A percentile compares a stretch with the other conserved stretches of the same genome.
Evolutionary conservation across 2,329 filamentous ascomycete species (phyloP).

Genomic region (Penicillium frequentans): DNA sequence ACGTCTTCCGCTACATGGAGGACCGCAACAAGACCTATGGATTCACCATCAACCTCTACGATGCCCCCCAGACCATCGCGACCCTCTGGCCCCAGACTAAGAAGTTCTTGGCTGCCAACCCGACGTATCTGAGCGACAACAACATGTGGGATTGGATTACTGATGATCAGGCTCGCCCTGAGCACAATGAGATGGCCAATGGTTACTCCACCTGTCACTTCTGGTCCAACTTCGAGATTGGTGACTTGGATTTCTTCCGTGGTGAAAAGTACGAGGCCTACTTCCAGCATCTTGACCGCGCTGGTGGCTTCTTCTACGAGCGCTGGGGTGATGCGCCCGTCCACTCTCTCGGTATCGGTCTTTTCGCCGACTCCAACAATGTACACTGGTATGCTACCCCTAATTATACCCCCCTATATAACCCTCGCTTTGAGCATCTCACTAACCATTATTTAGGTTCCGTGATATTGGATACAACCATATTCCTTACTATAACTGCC

Average conservation of each 20-base stretch:
- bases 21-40: slow-evolving; percentile 99
- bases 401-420: neutral
- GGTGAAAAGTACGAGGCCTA: slow-evolving; percentile 90
- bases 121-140: slow-evolving; percentile 76
- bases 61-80: slow-evolving; percentile 81
- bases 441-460: slow-evolving; percentile 65
- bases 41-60: slow-evolving; percentile 97
- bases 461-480: slow-evolving; percentile 98
- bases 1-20: slow-evolving; percentile 96
- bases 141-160: slow-evolving; percentile 87
- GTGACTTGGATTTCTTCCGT: slow-evolving; percentile 88
- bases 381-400: slow-evolving; percentile 76
- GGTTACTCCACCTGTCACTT: slow-evolving; percentile 99
- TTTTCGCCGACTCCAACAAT: slow-evolving; percentile 87
- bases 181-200: slow-evolving; percentile 77
- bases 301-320: slow-evolving; percentile 98
- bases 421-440: neutral
- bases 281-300: slow-evolving; percentile 90
- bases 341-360: slow-evolving; percentile 85
- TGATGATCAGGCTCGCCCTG: slow-evolving; percentile 72
- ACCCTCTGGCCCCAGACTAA: slow-evolving; percentile 93
- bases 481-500: slow-evolving; percentile 98
- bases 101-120: slow-evolving; percentile 84
- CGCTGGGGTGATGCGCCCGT: slow-evolving; percentile 98
- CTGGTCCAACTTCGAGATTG: slow-evolving; percentile 99